Percentiles rank a stretch among this genome's conserved stretches.
Evolutionary conservation across 768 basidiomycete genomes (phyloP).

Genomic region (Trametes maxima): DNA sequence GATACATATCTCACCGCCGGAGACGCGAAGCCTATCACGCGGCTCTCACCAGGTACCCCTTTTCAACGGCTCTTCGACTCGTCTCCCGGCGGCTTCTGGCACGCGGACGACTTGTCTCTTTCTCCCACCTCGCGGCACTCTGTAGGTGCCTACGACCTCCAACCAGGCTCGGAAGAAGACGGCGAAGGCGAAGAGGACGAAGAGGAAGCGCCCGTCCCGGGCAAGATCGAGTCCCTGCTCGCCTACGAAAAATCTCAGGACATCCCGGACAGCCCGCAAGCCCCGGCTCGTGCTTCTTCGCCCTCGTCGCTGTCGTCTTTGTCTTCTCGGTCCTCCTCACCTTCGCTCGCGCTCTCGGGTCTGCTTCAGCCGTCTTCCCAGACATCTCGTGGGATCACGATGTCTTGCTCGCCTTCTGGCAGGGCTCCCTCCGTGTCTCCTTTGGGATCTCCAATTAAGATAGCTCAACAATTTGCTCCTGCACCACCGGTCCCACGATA

Average conservation of each 20-base stretch:
- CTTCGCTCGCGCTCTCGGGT: conserved; percentile 2
- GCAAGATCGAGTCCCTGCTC: conserved; percentile 22
- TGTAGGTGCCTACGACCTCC: background rate
- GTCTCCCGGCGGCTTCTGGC: conserved; percentile 25
- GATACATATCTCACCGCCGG: background rate
- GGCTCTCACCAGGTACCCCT: conserved; percentile 18
- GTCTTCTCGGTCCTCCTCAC: conserved; percentile 23
- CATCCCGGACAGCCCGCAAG: conserved; percentile 4
- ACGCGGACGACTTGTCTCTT: conserved; percentile 9
- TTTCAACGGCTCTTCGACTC: conserved; percentile 24
- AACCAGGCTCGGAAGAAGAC: background rate
- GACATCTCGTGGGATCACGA: conserved; percentile 5
- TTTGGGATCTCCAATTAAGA: conserved; percentile 8
- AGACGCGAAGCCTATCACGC: conserved; percentile 12
- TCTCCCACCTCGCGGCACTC: conserved; percentile 20
- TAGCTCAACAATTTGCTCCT: background rate
- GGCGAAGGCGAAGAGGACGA: background rate
- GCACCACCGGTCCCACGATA: background rate
- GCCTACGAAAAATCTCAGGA: conserved; percentile 19
- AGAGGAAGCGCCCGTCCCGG: background rate
- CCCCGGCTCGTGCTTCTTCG: background rate
- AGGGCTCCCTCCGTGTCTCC: background rate
- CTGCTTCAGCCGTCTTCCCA: conserved; percentile 15
- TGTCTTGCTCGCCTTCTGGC: conserved; percentile 3
- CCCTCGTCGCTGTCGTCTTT: conserved; percentile 24